Conservation (phyloP, 2,329 filamentous ascomycete species). For the Colletotrichum sp. region DNA sequence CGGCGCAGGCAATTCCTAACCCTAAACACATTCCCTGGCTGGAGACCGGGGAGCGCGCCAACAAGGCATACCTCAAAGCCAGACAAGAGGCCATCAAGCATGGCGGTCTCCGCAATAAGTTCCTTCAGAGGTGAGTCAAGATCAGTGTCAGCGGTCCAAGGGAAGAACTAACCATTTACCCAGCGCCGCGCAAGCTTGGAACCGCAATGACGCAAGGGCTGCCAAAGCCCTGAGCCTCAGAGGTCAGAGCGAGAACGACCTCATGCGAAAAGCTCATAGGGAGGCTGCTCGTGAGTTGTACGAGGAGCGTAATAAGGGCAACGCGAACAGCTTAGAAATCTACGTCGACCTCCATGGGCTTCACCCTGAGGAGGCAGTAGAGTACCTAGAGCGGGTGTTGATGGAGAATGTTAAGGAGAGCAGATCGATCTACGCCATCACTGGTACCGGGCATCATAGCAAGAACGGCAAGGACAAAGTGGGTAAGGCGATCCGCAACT, state of each 20-base stretch:
- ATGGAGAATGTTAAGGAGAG: conserved; percentile 78
- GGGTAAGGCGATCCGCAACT: conserved; percentile 88
- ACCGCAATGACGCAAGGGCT: conserved; percentile 93
- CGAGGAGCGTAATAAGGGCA: conserved; percentile 86
- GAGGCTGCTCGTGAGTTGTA: conserved; percentile 93
- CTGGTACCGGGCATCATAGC: conserved; percentile 94
- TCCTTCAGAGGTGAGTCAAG: conserved; percentile 79
- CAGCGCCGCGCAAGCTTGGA: conserved; percentile 97
- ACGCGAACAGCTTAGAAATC: conserved; percentile 68
- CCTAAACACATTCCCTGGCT: conserved; percentile 97
- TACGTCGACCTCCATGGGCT: conserved; percentile 98
- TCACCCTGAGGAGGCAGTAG: conserved; percentile 96
- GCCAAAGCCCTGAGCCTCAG: conserved; percentile 94
- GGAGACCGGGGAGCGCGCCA: conserved; percentile 88
- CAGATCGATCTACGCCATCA: conserved; percentile 91
- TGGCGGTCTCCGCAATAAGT: conserved; percentile 94
- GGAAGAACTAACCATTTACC: neutral
- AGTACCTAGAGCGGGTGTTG: conserved; percentile 88
- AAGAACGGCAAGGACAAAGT: conserved; percentile 99
- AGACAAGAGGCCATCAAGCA: conserved; percentile 97
- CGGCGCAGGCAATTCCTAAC: conserved; percentile 82
- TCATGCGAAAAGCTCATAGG: conserved; percentile 96
- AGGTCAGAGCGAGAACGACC: conserved; percentile 94
- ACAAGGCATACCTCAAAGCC: conserved; percentile 93
- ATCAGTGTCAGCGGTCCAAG: neutral